Base-by-base conservation (phyloP, 305 asterid species). In the Nicotiana rustica region DNA sequence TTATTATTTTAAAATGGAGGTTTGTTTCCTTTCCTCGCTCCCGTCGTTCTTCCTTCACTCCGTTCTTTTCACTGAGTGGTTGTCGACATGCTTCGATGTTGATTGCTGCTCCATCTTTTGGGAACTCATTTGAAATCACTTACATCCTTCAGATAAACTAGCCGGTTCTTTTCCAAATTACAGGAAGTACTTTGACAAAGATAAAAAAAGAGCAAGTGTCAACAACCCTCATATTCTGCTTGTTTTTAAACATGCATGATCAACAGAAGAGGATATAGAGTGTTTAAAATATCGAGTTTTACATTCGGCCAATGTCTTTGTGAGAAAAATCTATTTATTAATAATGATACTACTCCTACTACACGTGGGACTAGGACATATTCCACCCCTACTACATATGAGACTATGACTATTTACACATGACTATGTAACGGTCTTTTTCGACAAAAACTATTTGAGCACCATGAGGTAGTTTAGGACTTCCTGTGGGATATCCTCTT, bases 61-160 rank as follows among this genome's bases (percentile, higher is more conserved):
- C 29, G 7, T 18, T 31, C 76, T 4, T 68, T 36, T 68, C 35
- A 47, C 38, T 0, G 31, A 29, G 31, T 29, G 31, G 31, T 29
- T 29, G 31, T 29, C 31, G 31, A 29, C 31, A 29, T 29, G 31
- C 31, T 29, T 29, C 31, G 31, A 29, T 29, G 31, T 29, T 29
- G 29, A 29, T 29, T 29, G 31, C 31, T 29, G 64, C 12, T 25
- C 64, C 21, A 52, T 49, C 21, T 29, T 75, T 73, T 49, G 49
- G 38, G 61, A 44, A 29, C 21, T 21, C 61, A 47, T 71, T 71
- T 75, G 62, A 75, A 35, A 14, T 75, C 79, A 52, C 64, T 8
- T 49, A 75, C 4, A 14, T 75, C 44, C 62, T 75, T 49, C 64
- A 7, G 55, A 44, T 71, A 47, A 71, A 12, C 0, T 44, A 49